These are phyloP conservation scores for Penicillium sp. DNA, from an alignment of 2,329 filamentous ascomycete species.

Conservation along the genomic window DNA sequence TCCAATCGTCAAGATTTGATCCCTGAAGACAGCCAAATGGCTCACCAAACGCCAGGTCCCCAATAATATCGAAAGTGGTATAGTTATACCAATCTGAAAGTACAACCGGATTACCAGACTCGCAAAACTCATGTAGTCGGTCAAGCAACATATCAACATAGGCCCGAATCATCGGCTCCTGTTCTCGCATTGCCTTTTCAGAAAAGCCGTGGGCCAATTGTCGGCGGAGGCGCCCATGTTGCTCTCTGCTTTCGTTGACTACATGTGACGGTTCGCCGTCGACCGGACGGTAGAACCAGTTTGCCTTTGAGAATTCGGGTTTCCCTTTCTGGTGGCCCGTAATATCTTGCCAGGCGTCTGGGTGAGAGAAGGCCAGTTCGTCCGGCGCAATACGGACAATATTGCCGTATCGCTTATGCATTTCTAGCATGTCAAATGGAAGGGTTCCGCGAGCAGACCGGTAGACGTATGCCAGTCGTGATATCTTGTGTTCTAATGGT, in stretches of 20 bases:
- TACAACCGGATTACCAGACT: slow-evolving; percentile 12
- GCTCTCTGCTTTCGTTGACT: slow-evolving; percentile 8
- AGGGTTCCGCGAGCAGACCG: slow-evolving; percentile 12
- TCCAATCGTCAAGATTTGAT: slow-evolving; percentile 24
- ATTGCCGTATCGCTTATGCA: slow-evolving; percentile 24
- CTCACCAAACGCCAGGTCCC: slow-evolving; percentile 23
- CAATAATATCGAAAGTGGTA: slow-evolving; percentile 29
- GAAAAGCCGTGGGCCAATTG: slow-evolving; percentile 23
- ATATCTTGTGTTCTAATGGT: slow-evolving; percentile 1
- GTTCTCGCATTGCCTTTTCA: slow-evolving; percentile 19
- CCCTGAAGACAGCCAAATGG: slow-evolving; percentile 9
- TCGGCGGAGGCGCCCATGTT: slow-evolving; percentile 13
- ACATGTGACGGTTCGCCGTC: slow-evolving; percentile 12
- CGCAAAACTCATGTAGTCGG: slow-evolving; percentile 8
- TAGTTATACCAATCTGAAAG: slow-evolving; percentile 27
- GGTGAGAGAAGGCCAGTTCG: slow-evolving; percentile 20
- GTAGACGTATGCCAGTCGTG: background rate
- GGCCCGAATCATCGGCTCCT: slow-evolving; percentile 17
- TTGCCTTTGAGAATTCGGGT: slow-evolving; percentile 11
- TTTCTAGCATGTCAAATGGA: slow-evolving; percentile 15
- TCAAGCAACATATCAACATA: slow-evolving; percentile 18
- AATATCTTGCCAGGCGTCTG: slow-evolving; percentile 25
- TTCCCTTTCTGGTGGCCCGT: slow-evolving; percentile 17
- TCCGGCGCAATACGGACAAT: slow-evolving; percentile 22
- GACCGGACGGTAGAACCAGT: slow-evolving; percentile 12